Evolutionary conservation across 2,329 filamentous ascomycete genomes (phyloP), one percentile per base, ranked within the genome.

Genomic region (Aspergillus sp.): DNA sequence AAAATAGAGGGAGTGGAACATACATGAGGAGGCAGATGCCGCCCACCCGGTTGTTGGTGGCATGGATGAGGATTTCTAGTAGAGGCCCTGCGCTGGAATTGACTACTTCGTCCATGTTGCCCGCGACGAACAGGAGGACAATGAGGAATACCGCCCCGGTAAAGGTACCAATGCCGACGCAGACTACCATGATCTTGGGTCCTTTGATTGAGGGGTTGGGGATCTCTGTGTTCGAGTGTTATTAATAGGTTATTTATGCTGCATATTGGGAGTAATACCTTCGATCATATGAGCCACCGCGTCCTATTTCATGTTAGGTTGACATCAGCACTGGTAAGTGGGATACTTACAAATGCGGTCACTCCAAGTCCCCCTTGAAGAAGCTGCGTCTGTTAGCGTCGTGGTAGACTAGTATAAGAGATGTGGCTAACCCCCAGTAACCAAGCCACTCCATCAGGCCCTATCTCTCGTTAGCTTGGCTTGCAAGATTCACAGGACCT

Each of bases 101-200:
- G 56, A 87, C 86, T 57, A 88, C 84, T 1, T 75, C 71, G 30
- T 84, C 76, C 53, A 87, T 79, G 59, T 88, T 81, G 1, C 82
- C 82, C 13, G 87, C 79, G 45, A 87, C 86, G 57, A 90, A 89
- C 0, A 90, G 80, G 0, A 90, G 76, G 32, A 86, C 83, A 47
- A 83, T 80, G 12, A 89, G 73, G 67, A 89, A 89, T 57, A 88
- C 73, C 57, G 86, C 87, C 0, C 87, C 87, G 0, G 87, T 88
- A 5, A 82, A 76, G 21, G 84, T 84, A 2, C 87, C 87, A 43
- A 89, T 89, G 2, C 78, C 77, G 21, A 88, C 85, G 61, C 85
- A 88, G 56, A 81, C 81, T 2, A 89, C 79, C 86, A 89, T 88
- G 59, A 89, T 87, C 61, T 83, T 83, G 1, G 87, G 87, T 0